Base-by-base conservation (phyloP, 1,284 basidiomycete species). In the Pascua guehoae region DNA sequence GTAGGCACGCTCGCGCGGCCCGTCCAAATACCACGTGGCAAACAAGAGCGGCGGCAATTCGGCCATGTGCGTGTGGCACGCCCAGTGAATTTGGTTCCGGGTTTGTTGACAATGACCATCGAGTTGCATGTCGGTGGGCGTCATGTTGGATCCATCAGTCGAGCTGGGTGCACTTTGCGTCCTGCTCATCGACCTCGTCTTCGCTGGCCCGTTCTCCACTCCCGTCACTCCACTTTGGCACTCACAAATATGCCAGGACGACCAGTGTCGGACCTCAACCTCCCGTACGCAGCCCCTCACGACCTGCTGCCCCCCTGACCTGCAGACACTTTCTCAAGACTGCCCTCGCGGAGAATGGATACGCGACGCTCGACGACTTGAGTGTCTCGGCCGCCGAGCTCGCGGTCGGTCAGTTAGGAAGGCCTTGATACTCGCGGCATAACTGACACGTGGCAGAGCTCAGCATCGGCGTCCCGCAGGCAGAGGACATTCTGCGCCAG, bases 341-440 rank as follows among this genome's bases (percentile, higher is more conserved):
- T 2, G 66, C 69, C 5, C 65, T 77, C 5, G n/a, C 50, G 17
- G 69, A 69, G 51, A 71, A 71, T 18, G 70, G 70, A 2, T 77
- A 75, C 58, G 56, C 50, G 38, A 65, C 52, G 1, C 41, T 69
- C 10, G 58, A 36, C 1, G 73, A 77, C 46, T 49, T 77, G 1
- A 39, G 39, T 14, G 46, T 66, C 1, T 41, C 54, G 5, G 58
- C 64, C 0, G 41, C 48, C 1, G 75, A 76, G 41, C 58, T 77
- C 1, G 63, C 65, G 3, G 37, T 58, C 7, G 74, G 74, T 76
- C n/a, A 36, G 69, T 54, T 16, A 15, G n/a, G n/a, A n/a, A 41
- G 32, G 3, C 12, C n/a, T 11, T 14, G 8, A 2, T 14, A 4
- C 12, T 12, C 10, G 7, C 7, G 24, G 24, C 24, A 32, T 32